Evolutionary conservation across 371 early-diverging fungal species (phyloP), one percentile per base, ranked within the genome.

Genomic region (Circinella minor): DNA sequence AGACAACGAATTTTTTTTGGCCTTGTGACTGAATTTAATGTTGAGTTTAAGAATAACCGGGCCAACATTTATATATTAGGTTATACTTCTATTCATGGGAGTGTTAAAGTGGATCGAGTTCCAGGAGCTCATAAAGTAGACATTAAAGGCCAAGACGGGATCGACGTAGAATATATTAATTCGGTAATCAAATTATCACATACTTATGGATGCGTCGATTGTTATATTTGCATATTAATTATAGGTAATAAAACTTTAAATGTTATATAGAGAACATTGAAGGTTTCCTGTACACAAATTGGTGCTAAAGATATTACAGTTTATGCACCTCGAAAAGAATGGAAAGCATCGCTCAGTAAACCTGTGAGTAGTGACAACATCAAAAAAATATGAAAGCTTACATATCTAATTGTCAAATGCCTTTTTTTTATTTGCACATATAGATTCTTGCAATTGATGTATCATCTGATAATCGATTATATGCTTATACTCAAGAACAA

Each of bases 381-480:
- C n/a, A 17, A 39, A 11, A 37, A 4, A 17, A 39, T 18, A 63
- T 11, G 18, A 14, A n/a, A 43, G 3, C 34, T 37, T 37, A 17
- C 13, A 6, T n/a, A 3, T 6, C 43, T 43, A 3, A 17, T 11
- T 59, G 20, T 4, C 55, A 36, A 27, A 27, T 27, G 38, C 14
- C 20, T 54, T 49, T 20, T 15, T n/a, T 60, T 49, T 11, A 62
- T 55, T 8, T 3, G 55, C 43, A 54, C 47, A 27, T 27, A 5
- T 36, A 89, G 90, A 67, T 85, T 9, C 70, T 70, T 13, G 79
- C 84, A 20, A 49, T 90, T 36, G 86, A 85, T 72, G 73, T 87
- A 0, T 86, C 90, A 4, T 87, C 87, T 36, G 83, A 86, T 69
- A 86, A 85, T 3, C 80, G 75, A 34, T 66, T 87, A 11, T 88